Conservation (phyloP, 768 basidiomycete species). For the Rhizopogon vesiculosus region DNA sequence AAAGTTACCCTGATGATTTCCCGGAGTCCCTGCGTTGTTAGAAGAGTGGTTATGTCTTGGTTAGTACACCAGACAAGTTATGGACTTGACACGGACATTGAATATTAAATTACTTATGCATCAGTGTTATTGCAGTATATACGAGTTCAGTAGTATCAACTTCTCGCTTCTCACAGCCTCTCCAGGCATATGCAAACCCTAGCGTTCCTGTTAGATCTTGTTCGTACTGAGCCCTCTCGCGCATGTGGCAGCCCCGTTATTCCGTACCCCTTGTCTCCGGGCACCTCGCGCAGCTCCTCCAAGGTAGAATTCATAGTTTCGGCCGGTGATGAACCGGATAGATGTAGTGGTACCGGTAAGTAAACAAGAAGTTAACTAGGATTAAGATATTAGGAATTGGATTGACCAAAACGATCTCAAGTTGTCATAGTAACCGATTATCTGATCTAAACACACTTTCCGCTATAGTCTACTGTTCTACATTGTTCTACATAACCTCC, state of each 20-base stretch:
- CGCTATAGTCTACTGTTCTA: too few relatives aligned
- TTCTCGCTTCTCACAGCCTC: too few relatives aligned
- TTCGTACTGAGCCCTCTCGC: too few relatives aligned
- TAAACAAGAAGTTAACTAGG: too few relatives aligned
- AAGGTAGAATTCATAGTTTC: constrained; percentile 28
- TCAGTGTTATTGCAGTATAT: not conserved
- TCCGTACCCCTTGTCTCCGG: constrained; percentile 30
- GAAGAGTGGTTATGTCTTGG: not conserved
- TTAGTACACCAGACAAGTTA: not conserved
- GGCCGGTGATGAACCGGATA: too few relatives aligned
- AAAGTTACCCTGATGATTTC: constrained; percentile 30
- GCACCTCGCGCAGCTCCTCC: constrained; percentile 46
- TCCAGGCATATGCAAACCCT: too few relatives aligned
- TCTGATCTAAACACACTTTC: too few relatives aligned
- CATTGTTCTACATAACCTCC: not conserved
- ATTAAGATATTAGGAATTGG: too few relatives aligned
- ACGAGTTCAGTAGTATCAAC: not conserved
- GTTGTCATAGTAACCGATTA: too few relatives aligned
- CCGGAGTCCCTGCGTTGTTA: constrained; percentile 22
- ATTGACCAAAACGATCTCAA: constrained; percentile 6
- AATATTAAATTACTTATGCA: not conserved
- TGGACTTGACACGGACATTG: too few relatives aligned
- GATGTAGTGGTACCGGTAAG: too few relatives aligned
- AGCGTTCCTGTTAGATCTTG: too few relatives aligned
- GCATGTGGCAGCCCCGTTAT: constrained; percentile 5